Conservation (phyloP, 2,329 filamentous ascomycete species). For the Epichloe sp. region DNA sequence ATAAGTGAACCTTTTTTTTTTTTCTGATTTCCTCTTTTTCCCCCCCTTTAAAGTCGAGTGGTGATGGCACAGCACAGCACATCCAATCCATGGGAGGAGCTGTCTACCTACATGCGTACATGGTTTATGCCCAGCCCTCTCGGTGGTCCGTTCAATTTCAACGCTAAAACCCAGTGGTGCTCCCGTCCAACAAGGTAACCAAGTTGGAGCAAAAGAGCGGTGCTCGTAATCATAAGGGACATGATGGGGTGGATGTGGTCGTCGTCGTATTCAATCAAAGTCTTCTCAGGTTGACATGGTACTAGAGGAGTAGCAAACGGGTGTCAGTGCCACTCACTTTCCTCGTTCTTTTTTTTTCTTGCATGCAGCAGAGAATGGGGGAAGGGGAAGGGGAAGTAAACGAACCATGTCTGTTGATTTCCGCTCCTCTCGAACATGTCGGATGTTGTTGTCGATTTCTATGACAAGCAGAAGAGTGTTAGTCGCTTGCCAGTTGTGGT, state of each 20-base stretch:
- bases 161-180: background rate
- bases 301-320: background rate
- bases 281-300: slow-evolving; percentile 6
- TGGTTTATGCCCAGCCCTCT: too few species aligned
- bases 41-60: background rate
- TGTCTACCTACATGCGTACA: too few species aligned
- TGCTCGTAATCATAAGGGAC: background rate
- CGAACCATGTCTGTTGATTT: slow-evolving; percentile 22
- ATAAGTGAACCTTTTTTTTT: too few species aligned
- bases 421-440: slow-evolving; percentile 16
- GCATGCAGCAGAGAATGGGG: background rate
- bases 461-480: background rate
- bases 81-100: too few species aligned
- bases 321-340: background rate
- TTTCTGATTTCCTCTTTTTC: rapidly evolving
- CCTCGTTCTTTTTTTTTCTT: background rate
- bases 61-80: background rate
- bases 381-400: background rate
- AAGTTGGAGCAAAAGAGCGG: background rate
- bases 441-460: slow-evolving; percentile 25
- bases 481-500: background rate
- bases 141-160: background rate
- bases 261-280: background rate
- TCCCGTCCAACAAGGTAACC: background rate
- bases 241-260: background rate